Evolutionary conservation across 768 basidiomycete species (phyloP).

Genomic region (Kwoniella heveanensis): DNA sequence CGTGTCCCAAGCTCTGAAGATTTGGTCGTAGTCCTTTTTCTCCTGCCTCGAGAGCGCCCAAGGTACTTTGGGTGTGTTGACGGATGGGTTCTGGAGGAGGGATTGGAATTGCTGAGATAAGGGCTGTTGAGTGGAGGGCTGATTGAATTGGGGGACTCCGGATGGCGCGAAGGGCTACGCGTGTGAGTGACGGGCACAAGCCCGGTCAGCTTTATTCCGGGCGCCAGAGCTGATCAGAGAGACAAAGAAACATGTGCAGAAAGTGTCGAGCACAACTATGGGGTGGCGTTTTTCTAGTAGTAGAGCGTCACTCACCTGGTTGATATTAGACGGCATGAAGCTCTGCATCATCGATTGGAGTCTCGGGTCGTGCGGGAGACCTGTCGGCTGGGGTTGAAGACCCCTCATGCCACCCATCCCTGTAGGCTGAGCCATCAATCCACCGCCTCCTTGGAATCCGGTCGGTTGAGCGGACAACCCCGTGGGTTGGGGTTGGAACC

Average conservation of each 20-base stretch:
- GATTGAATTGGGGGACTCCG: constrained; percentile 64
- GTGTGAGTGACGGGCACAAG: constrained; percentile 9
- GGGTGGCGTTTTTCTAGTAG: too few species aligned
- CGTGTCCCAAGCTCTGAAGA: constrained; percentile 95
- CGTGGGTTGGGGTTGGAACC: neutral
- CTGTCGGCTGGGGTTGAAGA: constrained; percentile 50
- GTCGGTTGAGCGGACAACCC: constrained; percentile 47
- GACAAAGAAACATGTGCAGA: too few species aligned
- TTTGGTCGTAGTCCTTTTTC: constrained; percentile 94
- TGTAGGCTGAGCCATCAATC: constrained; percentile 27
- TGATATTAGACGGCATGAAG: constrained; percentile 72
- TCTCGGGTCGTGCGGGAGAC: constrained; percentile 64
- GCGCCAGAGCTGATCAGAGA: too few species aligned
- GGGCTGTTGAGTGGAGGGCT: constrained; percentile 61
- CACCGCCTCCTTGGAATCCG: constrained; percentile 20
- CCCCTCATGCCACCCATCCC: constrained; percentile 22
- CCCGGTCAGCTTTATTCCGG: too few species aligned
- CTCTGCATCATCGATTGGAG: constrained; percentile 85
- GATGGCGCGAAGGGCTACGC: constrained; percentile 51
- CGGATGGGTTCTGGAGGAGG: constrained; percentile 74
- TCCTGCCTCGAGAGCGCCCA: constrained; percentile 87
- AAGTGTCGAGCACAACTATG: too few species aligned
- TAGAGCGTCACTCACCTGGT: constrained; percentile 50
- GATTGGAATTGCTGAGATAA: constrained; percentile 86
- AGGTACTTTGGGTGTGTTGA: constrained; percentile 68